Conservation (phyloP, 345 rosid genomes). For the Lepidium didymum region DNA sequence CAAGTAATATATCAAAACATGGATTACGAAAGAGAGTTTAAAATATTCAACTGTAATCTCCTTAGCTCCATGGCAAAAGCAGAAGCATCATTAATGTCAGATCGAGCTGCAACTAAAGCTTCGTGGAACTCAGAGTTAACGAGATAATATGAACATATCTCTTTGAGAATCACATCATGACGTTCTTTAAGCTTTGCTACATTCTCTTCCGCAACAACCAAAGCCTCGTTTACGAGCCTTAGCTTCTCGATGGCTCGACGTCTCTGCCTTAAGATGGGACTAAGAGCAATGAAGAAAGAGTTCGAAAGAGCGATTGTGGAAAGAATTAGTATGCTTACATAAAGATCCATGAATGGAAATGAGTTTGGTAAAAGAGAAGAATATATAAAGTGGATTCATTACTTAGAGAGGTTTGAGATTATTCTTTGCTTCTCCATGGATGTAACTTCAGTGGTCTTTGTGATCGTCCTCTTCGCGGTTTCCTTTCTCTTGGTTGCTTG, state of each 20-base stretch:
- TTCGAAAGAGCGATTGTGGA: constrained; percentile 42
- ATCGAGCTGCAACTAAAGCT: constrained; percentile 36
- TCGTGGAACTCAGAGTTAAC: constrained; percentile 42
- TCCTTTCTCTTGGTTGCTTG: constrained; percentile 13
- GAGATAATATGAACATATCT: constrained; percentile 40
- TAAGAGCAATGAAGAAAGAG: constrained; percentile 29
- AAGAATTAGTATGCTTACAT: constrained; percentile 23
- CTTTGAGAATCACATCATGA: constrained; percentile 44
- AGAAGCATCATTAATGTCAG: constrained; percentile 43
- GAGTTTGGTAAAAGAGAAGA: not conserved
- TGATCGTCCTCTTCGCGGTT: constrained; percentile 7
- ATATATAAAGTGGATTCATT: constrained; percentile 15
- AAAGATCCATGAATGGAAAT: constrained; percentile 20
- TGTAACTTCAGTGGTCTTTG: constrained; percentile 5
- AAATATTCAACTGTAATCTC: constrained; percentile 40
- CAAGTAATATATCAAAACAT: too few species aligned
- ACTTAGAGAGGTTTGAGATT: not conserved
- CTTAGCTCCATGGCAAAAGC: constrained; percentile 40
- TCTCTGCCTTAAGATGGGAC: constrained; percentile 34
- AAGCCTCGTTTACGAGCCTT: constrained; percentile 41
- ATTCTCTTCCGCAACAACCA: constrained; percentile 48
- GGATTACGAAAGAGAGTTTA: constrained; percentile 32
- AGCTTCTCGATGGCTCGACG: constrained; percentile 40
- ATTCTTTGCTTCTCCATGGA: constrained; percentile 24
- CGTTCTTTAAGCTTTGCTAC: constrained; percentile 43